Evolutionary conservation across 2,329 filamentous ascomycete species (phyloP).

Genomic region (Hypocrella siamensis): DNA sequence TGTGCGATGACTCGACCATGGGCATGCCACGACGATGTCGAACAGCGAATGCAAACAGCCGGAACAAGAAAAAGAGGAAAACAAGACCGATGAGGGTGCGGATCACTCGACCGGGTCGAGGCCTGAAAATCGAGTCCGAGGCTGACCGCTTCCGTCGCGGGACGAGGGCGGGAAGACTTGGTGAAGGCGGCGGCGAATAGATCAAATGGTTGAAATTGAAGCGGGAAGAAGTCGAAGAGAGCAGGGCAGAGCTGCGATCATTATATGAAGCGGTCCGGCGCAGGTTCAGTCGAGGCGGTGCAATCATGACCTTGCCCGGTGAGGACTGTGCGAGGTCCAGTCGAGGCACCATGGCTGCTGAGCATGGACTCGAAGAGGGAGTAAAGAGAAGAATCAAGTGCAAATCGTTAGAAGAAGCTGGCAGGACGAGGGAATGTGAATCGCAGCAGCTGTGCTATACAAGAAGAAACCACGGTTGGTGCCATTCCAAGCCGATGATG

Average conservation of each 20-base stretch:
- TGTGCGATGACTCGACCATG: constrained; percentile 23
- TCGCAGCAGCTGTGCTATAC: too few relatives aligned
- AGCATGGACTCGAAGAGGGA: neutral
- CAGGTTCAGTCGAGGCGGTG: constrained; percentile 41
- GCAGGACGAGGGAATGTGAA: neutral
- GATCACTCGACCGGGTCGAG: constrained; percentile 41
- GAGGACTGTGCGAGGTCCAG: constrained; percentile 28
- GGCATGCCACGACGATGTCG: constrained; percentile 12
- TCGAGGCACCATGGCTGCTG: constrained; percentile 24
- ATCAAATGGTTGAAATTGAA: constrained; percentile 54
- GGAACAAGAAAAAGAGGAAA: constrained; percentile 33
- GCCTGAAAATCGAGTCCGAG: constrained; percentile 21
- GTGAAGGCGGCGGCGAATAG: constrained; percentile 54
- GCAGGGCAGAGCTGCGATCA: constrained; percentile 23
- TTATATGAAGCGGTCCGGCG: constrained; percentile 42
- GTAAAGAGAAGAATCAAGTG: neutral
- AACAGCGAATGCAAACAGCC: constrained; percentile 21
- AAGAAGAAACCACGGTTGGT: too few relatives aligned
- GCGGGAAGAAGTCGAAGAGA: constrained; percentile 45
- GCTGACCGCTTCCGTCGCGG: constrained; percentile 49
- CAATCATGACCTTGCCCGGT: constrained; percentile 34
- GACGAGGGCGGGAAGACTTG: constrained; percentile 51
- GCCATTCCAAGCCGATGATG: too few relatives aligned
- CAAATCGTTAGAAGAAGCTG: neutral
- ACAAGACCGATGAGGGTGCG: constrained; percentile 38